Base-by-base conservation (phyloP, 2,329 filamentous ascomycete genomes). In the Colletotrichum magnum region DNA sequence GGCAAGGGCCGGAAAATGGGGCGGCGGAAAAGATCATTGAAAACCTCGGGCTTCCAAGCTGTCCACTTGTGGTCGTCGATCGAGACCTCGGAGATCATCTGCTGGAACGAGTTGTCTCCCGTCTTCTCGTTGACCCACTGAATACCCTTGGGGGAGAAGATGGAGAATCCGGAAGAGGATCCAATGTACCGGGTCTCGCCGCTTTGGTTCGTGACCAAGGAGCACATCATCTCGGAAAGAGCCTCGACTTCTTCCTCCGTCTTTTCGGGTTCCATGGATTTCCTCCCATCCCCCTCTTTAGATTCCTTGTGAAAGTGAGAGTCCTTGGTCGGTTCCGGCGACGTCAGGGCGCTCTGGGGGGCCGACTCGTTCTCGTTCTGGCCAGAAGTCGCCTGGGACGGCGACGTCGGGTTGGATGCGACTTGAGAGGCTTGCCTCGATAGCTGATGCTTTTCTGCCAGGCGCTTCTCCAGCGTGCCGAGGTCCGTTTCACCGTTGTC, bases 101-200 rank as follows among this genome's bases (percentile, higher is more conserved):
- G 89, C 78, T 97, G 93, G 81, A 99, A 99, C 0, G 94, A 97
- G 24, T 87, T 90, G 77, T 99, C 96, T n/a, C 96, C 96, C 2
- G 95, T 98, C 84, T 97, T 98, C 74, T 96, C 92, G 75, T 98
- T 98, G 61, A 99, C 95, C 96, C 96, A 99, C 79, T 97, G 93
- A 62, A 99, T 97, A 52, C 96, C 96, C 79, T 97, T 97, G 15
- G 95, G 96, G 0, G 95, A 98, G 83, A 99, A 98, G 75, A 99
- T 99, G 63, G 95, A 98, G 81, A 98, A 98, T 4, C 96, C 96
- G 2, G 96, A 99, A 0, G 95, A 98, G 0, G 95, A 98, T 28
- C 95, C 96, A 74, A 98, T 97, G 78, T 97, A 99, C 80, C 96
- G 88, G 7, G 95, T 98, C 84, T 99, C 96, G 63, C 96, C 96